Percentiles rank a stretch among this genome's conserved stretches.
phyloP scores from a whole-genome alignment of 495 filamentous ascomycete species.

The Mycothermus thermophilus region DNA sequence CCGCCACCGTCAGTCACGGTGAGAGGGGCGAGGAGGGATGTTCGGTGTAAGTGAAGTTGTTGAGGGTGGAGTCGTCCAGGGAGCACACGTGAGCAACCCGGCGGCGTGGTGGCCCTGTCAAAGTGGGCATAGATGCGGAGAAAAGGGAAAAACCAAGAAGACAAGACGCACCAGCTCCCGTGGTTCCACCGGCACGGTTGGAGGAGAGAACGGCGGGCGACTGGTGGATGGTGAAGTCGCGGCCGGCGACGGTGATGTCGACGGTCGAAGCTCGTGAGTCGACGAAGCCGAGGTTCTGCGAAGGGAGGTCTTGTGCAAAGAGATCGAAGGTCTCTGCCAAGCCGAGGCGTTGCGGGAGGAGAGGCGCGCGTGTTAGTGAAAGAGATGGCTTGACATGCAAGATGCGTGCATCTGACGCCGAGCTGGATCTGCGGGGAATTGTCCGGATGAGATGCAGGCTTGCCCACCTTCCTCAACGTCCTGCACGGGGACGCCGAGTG shows the following conservation, averaged over 20 bases:
- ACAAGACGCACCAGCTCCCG: constrained; percentile 58
- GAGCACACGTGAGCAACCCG: too few relatives aligned
- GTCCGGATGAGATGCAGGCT: not conserved
- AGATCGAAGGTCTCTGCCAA: constrained; percentile 69
- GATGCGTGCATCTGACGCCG: too few relatives aligned
- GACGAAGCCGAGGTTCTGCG: constrained; percentile 72
- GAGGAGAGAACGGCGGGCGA: constrained; percentile 72
- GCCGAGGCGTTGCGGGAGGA: too few relatives aligned
- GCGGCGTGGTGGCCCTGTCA: too few relatives aligned
- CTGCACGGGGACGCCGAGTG: constrained; percentile 35
- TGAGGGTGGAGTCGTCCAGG: not conserved
- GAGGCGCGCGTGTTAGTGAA: too few relatives aligned
- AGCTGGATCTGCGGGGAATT: too few relatives aligned
- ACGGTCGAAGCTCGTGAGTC: constrained; percentile 51
- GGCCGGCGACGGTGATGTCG: constrained; percentile 52
- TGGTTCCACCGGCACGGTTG: constrained; percentile 68
- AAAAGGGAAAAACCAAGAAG: constrained; percentile 1
- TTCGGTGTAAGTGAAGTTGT: not conserved
- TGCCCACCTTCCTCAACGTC: constrained; percentile 8
- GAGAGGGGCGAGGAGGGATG: too few relatives aligned
- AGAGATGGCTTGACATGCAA: too few relatives aligned
- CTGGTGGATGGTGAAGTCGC: constrained; percentile 69
- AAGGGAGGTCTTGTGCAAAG: constrained; percentile 62
- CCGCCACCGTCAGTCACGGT: too few relatives aligned
- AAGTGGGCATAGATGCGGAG: too few relatives aligned